Conservation (phyloP, 1,139 yeast species). For the Saccharomyces hybrid region DNA sequence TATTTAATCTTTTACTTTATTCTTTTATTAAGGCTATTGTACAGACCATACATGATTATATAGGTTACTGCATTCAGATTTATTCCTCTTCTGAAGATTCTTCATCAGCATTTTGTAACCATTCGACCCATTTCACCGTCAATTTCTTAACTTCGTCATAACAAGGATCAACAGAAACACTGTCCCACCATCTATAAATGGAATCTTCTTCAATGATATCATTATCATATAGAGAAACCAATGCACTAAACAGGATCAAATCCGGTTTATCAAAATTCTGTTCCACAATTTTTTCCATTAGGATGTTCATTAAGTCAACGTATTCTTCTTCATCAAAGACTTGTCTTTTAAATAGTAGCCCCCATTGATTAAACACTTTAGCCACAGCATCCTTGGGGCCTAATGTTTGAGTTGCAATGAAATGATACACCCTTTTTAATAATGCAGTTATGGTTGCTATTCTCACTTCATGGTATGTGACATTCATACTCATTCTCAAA, state of each 20-base stretch:
- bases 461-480: constrained; percentile 87
- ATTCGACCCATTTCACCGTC: constrained; percentile 68
- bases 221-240: constrained; percentile 64
- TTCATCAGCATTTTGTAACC: constrained; percentile 87
- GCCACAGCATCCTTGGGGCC: constrained; percentile 67
- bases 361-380: constrained; percentile 75
- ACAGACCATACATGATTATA: not conserved
- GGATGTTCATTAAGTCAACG: constrained; percentile 56
- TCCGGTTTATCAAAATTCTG: constrained; percentile 28
- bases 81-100: constrained; percentile 39
- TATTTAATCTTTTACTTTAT: not conserved
- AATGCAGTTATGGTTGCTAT: constrained; percentile 71
- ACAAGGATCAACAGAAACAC: constrained; percentile 38
- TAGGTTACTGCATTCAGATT: not conserved
- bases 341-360: constrained; percentile 67
- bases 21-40: not conserved
- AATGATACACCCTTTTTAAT: constrained; percentile 58
- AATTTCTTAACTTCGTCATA: constrained; percentile 46
- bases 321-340: constrained; percentile 75
- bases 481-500: constrained; percentile 94
- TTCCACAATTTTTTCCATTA: constrained; percentile 34
- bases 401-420: constrained; percentile 67
- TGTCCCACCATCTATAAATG: constrained; percentile 76
- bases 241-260: constrained; percentile 44
- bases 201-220: constrained; percentile 79